Percentiles rank a stretch among this genome's conserved stretches.
These are phyloP conservation scores for Puccinia sorghi DNA, from an alignment of 1,284 basidiomycete species.

Conservation along the genomic window DNA sequence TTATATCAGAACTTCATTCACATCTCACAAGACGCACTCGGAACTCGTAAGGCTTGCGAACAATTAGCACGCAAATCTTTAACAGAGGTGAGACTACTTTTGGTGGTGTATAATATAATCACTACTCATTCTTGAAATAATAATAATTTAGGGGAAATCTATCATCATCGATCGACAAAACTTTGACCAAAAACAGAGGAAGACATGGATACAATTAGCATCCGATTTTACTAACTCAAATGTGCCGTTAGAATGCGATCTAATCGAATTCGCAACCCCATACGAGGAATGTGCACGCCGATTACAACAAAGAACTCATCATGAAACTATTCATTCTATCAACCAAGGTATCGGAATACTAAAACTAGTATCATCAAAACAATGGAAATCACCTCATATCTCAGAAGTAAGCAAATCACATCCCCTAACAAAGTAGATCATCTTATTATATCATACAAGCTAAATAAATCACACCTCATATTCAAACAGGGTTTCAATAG, in stretches of 20 bases:
- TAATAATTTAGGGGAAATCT: constrained; percentile 39
- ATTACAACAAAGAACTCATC: not conserved
- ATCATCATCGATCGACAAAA: constrained; percentile 39
- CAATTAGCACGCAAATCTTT: not conserved
- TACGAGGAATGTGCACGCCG: constrained; percentile 1
- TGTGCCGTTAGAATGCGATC: not conserved
- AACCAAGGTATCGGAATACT: constrained; percentile 7
- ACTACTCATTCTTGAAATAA: no score
- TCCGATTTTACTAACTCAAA: not conserved
- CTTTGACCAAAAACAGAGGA: constrained; percentile 10
- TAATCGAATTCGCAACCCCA: constrained; percentile 22
- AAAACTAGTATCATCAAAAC: not conserved
- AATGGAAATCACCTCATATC: constrained; percentile 12
- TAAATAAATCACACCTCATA: not conserved
- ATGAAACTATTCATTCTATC: constrained; percentile 1
- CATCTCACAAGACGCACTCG: constrained; percentile 29
- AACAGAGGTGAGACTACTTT: constrained; percentile 1
- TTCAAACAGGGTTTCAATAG: constrained; percentile 2
- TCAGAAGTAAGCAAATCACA: not conserved
- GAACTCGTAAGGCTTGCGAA: constrained; percentile 23
- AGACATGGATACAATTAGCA: constrained; percentile 3
- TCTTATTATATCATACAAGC: not conserved
- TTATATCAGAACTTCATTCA: constrained; percentile 9
- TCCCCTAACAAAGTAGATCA: not conserved
- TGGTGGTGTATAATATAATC: not conserved